A percentile compares a stretch with the other conserved stretches of the same genome.
Conservation (phyloP, 768 basidiomycete genomes). For the Dacryopinax primogenitus region DNA sequence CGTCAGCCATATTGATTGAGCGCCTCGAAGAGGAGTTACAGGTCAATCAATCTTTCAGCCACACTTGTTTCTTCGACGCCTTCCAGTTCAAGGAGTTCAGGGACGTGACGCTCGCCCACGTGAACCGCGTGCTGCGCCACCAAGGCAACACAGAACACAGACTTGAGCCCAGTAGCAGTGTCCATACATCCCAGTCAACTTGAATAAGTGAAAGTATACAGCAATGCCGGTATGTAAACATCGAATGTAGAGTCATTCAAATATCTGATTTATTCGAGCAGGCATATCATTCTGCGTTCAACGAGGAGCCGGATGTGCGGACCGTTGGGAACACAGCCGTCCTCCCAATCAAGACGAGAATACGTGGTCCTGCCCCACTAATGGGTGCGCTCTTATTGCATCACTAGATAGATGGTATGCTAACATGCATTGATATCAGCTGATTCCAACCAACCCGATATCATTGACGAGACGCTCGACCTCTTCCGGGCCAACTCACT, state of each 20-base stretch:
- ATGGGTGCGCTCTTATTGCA: conserved; percentile 25
- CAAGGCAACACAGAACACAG: too few species aligned
- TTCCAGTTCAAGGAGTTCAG: not conserved
- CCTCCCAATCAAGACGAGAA: conserved; percentile 79
- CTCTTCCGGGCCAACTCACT: conserved; percentile 98
- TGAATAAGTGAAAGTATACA: too few species aligned
- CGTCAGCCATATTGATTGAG: not conserved
- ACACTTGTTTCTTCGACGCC: too few species aligned
- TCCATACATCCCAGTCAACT: too few species aligned
- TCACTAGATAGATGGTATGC: conserved; percentile 25
- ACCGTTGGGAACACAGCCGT: conserved; percentile 83
- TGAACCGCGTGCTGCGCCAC: not conserved
- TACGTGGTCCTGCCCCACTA: conserved; percentile 82
- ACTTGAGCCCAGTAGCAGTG: too few species aligned
- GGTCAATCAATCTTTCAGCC: too few species aligned
- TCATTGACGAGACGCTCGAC: conserved; percentile 90
- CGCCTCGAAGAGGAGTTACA: too few species aligned
- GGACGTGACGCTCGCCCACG: not conserved
- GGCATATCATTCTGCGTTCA: conserved; percentile 95
- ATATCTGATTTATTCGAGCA: too few species aligned
- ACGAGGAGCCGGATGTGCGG: conserved; percentile 67
- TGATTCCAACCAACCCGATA: conserved; percentile 67
- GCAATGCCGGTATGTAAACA: conserved; percentile 22
- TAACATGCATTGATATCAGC: conserved; percentile 35
- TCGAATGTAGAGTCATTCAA: too few species aligned